Percentiles rank a stretch among this genome's conserved stretches.
Evolutionary conservation across 768 basidiomycete species (phyloP).

Genomic region (Vararia minispora): DNA sequence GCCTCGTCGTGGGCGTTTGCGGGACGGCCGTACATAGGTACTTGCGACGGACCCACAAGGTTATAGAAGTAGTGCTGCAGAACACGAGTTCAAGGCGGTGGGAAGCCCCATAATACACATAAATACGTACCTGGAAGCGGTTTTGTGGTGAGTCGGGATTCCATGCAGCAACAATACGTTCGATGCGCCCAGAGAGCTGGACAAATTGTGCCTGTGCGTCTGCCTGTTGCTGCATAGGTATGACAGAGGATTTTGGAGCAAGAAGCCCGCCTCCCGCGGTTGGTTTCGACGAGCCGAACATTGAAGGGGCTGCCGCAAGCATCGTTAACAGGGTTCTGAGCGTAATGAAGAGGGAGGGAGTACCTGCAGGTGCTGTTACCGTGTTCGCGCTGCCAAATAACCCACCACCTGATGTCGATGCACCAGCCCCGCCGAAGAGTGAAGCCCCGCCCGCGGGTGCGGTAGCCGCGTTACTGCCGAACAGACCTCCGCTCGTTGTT

Average conservation of each 20-base stretch:
- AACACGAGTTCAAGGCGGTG: neutral
- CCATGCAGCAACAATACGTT: slow-evolving; percentile 60
- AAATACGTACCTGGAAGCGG: slow-evolving; percentile 62
- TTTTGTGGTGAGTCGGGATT: slow-evolving; percentile 56
- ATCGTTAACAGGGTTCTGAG: slow-evolving; percentile 1
- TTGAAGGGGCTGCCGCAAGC: slow-evolving; percentile 7
- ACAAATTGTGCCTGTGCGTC: slow-evolving; percentile 51
- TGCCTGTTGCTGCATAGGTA: slow-evolving; percentile 34
- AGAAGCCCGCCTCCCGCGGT: slow-evolving; percentile 19
- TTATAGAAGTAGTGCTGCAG: slow-evolving; percentile 76
- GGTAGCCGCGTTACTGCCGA: slow-evolving; percentile 8
- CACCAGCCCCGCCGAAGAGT: slow-evolving; percentile 14
- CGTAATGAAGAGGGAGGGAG: slow-evolving; percentile 9
- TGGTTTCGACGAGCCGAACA: slow-evolving; percentile 17
- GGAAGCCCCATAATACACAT: neutral
- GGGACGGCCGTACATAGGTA: slow-evolving; percentile 59
- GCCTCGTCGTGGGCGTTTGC: slow-evolving; percentile 59
- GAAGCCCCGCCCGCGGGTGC: slow-evolving; percentile 8
- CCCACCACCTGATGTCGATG: slow-evolving; percentile 15
- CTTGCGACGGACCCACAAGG: slow-evolving; percentile 58
- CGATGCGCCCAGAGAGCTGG: slow-evolving; percentile 46
- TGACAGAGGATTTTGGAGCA: slow-evolving; percentile 26
- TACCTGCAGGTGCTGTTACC: slow-evolving; percentile 5
- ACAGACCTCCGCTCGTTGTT: slow-evolving; percentile 14
- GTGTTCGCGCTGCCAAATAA: slow-evolving; percentile 18